Conservation (phyloP, 441 rosid species). For the Aquilaria agallochum region DNA sequence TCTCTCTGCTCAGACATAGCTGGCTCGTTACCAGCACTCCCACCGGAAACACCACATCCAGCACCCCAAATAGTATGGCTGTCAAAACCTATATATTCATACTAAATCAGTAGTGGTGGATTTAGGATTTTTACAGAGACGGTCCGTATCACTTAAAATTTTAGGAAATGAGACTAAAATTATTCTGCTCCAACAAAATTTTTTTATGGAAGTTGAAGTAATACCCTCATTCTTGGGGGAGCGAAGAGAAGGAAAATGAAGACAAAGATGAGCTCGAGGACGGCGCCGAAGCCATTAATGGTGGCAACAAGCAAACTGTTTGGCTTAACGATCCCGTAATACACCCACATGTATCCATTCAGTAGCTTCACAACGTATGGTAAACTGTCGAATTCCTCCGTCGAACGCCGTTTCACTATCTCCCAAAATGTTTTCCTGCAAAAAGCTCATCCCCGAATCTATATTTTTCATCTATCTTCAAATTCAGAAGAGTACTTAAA, state of each 20-base stretch:
- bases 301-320: slow-evolving; percentile 49
- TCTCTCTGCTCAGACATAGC: slow-evolving; percentile 20
- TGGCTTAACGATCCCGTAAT: slow-evolving; percentile 50
- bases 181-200: not conserved
- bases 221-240: slow-evolving; percentile 36
- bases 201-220: too few relatives aligned
- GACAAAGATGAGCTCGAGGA: slow-evolving; percentile 36
- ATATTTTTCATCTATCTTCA: too few relatives aligned
- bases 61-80: slow-evolving; percentile 28
- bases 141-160: not conserved
- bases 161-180: not conserved
- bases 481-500: not conserved
- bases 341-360: slow-evolving; percentile 55
- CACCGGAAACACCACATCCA: slow-evolving; percentile 46
- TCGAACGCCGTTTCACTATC: slow-evolving; percentile 44
- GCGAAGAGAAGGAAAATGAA: slow-evolving; percentile 40
- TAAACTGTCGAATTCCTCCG: slow-evolving; percentile 53
- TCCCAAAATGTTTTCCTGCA: slow-evolving; percentile 51
- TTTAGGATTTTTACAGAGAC: not conserved
- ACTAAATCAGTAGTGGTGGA: not conserved
- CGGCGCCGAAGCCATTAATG: slow-evolving; percentile 47
- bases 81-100: slow-evolving; percentile 28
- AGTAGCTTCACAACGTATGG: slow-evolving; percentile 46
- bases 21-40: slow-evolving; percentile 25
- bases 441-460: not conserved